These are phyloP conservation scores for Pascua sp. DNA, from an alignment of 1,284 basidiomycete genomes.

Conservation along the genomic window DNA sequence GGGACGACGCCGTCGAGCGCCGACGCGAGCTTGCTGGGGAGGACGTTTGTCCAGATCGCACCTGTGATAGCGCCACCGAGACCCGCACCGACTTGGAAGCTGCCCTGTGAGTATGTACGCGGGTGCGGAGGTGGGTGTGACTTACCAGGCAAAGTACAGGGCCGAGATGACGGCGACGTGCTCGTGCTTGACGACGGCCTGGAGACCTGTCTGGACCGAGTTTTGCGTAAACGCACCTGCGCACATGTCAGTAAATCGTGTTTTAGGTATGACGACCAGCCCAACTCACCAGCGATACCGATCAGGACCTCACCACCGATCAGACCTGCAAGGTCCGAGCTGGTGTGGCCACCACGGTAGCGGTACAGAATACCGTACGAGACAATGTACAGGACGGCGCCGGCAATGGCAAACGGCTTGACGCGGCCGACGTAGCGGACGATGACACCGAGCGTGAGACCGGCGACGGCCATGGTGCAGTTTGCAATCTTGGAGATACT, in stretches of 20 bases:
- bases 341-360: slow-evolving; percentile 40
- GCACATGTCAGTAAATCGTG: neutral
- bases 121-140: neutral
- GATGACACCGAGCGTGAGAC: slow-evolving; percentile 43
- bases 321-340: slow-evolving; percentile 27
- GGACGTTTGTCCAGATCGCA: slow-evolving; percentile 42
- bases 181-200: slow-evolving; percentile 45
- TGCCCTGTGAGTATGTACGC: too few relatives aligned
- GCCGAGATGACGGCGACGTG: slow-evolving; percentile 43
- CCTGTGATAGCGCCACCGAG: slow-evolving; percentile 46
- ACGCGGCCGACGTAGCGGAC: slow-evolving; percentile 43
- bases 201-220: slow-evolving; percentile 44
- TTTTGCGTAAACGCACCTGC: slow-evolving; percentile 41
- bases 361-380: slow-evolving; percentile 49
- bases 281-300: slow-evolving; percentile 27
- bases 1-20: slow-evolving; percentile 28
- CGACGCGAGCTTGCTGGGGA: slow-evolving; percentile 12
- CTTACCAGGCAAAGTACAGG: slow-evolving; percentile 37
- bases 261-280: too few relatives aligned
- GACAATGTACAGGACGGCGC: slow-evolving; percentile 29
- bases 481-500: slow-evolving; percentile 45
- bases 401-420: slow-evolving; percentile 48
- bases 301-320: slow-evolving; percentile 48
- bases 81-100: slow-evolving; percentile 36
- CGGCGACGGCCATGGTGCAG: slow-evolving; percentile 44